A percentile compares a stretch with the other conserved stretches of the same genome.
phyloP scores from a whole-genome alignment of 345 rosid species.

The Pugionium cornutum region DNA sequence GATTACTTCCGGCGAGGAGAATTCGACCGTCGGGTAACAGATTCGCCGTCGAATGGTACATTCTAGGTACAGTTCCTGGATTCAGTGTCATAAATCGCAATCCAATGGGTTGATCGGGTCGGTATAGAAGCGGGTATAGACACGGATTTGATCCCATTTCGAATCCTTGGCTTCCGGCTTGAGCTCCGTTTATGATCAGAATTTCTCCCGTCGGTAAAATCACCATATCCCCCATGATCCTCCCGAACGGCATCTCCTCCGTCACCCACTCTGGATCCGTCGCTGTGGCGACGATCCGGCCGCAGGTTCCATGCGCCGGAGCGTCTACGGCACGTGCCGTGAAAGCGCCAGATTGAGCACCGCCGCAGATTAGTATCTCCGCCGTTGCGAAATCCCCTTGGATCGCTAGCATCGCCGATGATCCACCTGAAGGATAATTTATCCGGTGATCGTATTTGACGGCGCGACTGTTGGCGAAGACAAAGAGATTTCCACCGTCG shows the following conservation, averaged over 20 bases:
- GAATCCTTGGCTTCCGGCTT: slow-evolving; percentile 71
- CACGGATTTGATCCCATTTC: slow-evolving; percentile 69
- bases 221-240: slow-evolving; percentile 95
- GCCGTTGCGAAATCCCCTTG: slow-evolving; percentile 53
- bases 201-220: slow-evolving; percentile 78
- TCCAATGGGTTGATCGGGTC: slow-evolving; percentile 63
- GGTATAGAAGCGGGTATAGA: slow-evolving; percentile 58
- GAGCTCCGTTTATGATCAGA: slow-evolving; percentile 82
- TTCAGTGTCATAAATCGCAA: slow-evolving; percentile 68
- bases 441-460: slow-evolving; percentile 59
- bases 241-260: slow-evolving; percentile 86
- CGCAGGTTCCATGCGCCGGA: slow-evolving; percentile 65
- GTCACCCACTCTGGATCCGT: slow-evolving; percentile 58
- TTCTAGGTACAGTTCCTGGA: slow-evolving; percentile 75
- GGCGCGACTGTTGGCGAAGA: slow-evolving; percentile 80
- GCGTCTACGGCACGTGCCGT: slow-evolving; percentile 50
- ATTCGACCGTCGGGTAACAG: slow-evolving; percentile 81
- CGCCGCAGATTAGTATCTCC: slow-evolving; percentile 77
- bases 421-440: slow-evolving; percentile 81
- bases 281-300: slow-evolving; percentile 57
- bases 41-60: slow-evolving; percentile 95
- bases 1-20: slow-evolving; percentile 84
- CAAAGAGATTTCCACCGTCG: slow-evolving; percentile 62
- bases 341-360: slow-evolving; percentile 76
- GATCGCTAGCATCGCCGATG: slow-evolving; percentile 72